These are phyloP conservation scores for Cercospora sp. DNA, from an alignment of 2,329 filamentous ascomycete species.

Conservation along the genomic window DNA sequence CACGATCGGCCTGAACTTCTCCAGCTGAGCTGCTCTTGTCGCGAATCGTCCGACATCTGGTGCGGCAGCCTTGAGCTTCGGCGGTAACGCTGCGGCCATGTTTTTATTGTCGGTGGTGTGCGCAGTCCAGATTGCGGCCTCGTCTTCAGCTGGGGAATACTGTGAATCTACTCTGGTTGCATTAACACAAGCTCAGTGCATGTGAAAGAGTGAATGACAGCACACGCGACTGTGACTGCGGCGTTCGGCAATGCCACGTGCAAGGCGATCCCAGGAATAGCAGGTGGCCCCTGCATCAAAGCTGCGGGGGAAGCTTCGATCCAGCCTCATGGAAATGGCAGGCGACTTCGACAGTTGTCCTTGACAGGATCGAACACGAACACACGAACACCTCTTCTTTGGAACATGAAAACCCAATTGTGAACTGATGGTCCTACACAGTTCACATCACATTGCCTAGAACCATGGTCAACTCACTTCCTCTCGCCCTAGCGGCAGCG, in stretches of 20 bases:
- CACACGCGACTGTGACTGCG: background rate
- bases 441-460: background rate
- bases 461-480: slow-evolving; percentile 28
- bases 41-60: slow-evolving; percentile 84
- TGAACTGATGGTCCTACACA: background rate
- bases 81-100: slow-evolving; percentile 74
- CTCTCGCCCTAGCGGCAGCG: slow-evolving; percentile 58
- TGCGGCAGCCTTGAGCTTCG: slow-evolving; percentile 64
- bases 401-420: background rate
- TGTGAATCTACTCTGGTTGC: background rate
- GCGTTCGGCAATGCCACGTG: slow-evolving; percentile 3
- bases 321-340: slow-evolving; percentile 1
- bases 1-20: slow-evolving; percentile 80
- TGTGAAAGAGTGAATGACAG: slow-evolving; percentile 2
- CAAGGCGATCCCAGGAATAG: background rate
- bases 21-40: slow-evolving; percentile 78
- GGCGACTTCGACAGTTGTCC: slow-evolving; percentile 5
- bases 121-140: background rate
- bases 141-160: background rate
- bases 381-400: background rate
- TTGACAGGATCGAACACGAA: background rate
- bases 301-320: slow-evolving; percentile 1
- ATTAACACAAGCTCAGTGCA: background rate
- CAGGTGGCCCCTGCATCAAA: background rate
- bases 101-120: background rate